Base-by-base conservation (phyloP, 352 stramenopile species). In the Globisporangium heterothallicum region DNA sequence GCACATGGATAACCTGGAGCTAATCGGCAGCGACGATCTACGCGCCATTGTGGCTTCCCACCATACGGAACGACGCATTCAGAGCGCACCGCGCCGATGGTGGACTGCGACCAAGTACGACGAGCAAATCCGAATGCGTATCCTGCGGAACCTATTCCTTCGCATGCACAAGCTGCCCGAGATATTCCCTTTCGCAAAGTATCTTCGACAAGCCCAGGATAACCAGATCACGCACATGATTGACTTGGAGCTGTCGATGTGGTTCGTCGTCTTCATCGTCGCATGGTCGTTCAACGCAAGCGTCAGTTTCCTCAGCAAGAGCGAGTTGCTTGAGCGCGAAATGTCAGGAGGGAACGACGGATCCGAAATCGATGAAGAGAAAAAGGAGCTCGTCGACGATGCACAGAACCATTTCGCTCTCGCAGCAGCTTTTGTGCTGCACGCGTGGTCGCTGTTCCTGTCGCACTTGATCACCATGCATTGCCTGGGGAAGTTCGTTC, bases 141-240 rank as follows among this genome's bases (percentile, higher is more conserved):
- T 83, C 9, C 56, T 83, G 24, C 64, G 71, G 9, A 57, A 71
- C 32, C 58, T 78, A 3, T 85, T 85, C 36, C 56, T 85, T 6
- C 49, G 53, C 6, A 58, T 50, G 10, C 75, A 78, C 42, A 54
- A 49, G 4, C 49, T 85, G 1, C 71, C 74, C 0, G 64, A 82
- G 42, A 58, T 85, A 8, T 78, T 78, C 27, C 74, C 79, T 4
- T 91, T 86, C 52, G 74, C 75, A 50, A 91, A 88, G 60, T 91
- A 91, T 54, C 42, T 91, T 3, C 68, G 72, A 36, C 72, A 83
- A 8, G 77, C 74, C 0, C 79, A 88, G 55, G 77, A 84, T n/a
- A 84, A 80, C 52, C 79, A 91, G 52, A 86, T 91, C 53, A 78
- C 69, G 10, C 66, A 91, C 56, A 79, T 91, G 67, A 86, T 91